phyloP scores from a whole-genome alignment of 2,329 filamentous ascomycete genomes.

The Talaromyces atroroseus region DNA sequence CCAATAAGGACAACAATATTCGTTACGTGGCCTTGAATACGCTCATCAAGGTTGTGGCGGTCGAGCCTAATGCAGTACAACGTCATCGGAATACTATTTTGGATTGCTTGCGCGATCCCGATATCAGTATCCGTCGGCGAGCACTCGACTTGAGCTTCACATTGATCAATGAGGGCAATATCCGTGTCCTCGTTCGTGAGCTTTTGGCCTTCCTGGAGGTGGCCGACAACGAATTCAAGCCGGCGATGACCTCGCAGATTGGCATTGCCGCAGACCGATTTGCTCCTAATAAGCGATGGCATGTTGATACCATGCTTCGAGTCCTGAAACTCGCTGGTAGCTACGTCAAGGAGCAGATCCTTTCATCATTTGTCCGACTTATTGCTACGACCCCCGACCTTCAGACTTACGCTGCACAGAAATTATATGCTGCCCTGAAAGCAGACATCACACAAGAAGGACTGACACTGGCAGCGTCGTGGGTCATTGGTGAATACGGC shows the following conservation, averaged over 20 bases:
- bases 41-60: constrained; percentile 93
- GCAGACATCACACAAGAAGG: constrained; percentile 98
- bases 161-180: constrained; percentile 93
- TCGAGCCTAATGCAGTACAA: constrained; percentile 96
- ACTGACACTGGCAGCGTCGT: constrained; percentile 83
- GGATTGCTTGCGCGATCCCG: constrained; percentile 90
- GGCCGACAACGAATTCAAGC: constrained; percentile 97
- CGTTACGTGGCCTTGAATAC: constrained; percentile 97
- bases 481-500: constrained; percentile 97
- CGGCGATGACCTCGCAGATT: constrained; percentile 96
- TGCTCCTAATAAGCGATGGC: constrained; percentile 96
- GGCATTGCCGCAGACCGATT: constrained; percentile 94
- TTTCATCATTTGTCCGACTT: constrained; percentile 92
- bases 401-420: constrained; percentile 94
- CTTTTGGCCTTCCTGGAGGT: constrained; percentile 92
- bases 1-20: constrained; percentile 99
- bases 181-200: constrained; percentile 87
- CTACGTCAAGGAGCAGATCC: constrained; percentile 94
- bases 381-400: constrained; percentile 92
- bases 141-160: constrained; percentile 98
- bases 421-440: constrained; percentile 82
- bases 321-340: constrained; percentile 91
- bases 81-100: constrained; percentile 95
- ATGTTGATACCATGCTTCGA: constrained; percentile 94
- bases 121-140: constrained; percentile 93